phyloP scores from a whole-genome alignment of 2,329 filamentous ascomycete species.

The Furcasterigmium sp. region DNA sequence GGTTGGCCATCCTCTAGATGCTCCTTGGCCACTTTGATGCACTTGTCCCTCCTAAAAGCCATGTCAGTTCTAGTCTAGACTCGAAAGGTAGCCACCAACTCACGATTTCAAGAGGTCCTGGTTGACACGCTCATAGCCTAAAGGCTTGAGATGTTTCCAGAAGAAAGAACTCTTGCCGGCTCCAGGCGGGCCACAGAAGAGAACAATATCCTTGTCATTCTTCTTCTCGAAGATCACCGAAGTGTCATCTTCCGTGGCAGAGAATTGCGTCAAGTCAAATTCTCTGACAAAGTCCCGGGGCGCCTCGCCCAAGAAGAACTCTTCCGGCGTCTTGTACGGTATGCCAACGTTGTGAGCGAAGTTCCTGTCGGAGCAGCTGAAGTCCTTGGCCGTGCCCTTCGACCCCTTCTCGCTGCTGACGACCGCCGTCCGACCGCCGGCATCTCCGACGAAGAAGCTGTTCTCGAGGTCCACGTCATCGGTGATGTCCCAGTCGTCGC shows the following conservation, averaged over 20 bases:
- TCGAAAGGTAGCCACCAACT: slow-evolving; percentile 13
- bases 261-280: slow-evolving; percentile 65
- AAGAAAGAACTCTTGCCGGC: slow-evolving; percentile 92
- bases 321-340: slow-evolving; percentile 79
- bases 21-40: slow-evolving; percentile 66
- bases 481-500: slow-evolving; percentile 54
- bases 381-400: slow-evolving; percentile 42
- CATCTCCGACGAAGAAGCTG: slow-evolving; percentile 89
- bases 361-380: slow-evolving; percentile 66
- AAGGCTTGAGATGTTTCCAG: slow-evolving; percentile 68
- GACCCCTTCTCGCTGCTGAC: slow-evolving; percentile 46
- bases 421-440: slow-evolving; percentile 54
- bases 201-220: slow-evolving; percentile 66
- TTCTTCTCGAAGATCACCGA: slow-evolving; percentile 50
- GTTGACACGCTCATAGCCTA: slow-evolving; percentile 81
- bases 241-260: slow-evolving; percentile 14
- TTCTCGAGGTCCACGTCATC: slow-evolving; percentile 59
- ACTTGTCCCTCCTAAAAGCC: slow-evolving; percentile 48
- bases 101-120: slow-evolving; percentile 78
- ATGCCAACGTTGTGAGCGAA: slow-evolving; percentile 83
- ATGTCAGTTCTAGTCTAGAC: slow-evolving; percentile 12
- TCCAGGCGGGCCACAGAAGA: slow-evolving; percentile 85
- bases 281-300: slow-evolving; percentile 60
- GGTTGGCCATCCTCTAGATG: slow-evolving; percentile 60
- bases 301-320: slow-evolving; percentile 73